Evolutionary conservation across 1,284 basidiomycete species (phyloP).

Genomic region (Ganoderma lingzhi): DNA sequence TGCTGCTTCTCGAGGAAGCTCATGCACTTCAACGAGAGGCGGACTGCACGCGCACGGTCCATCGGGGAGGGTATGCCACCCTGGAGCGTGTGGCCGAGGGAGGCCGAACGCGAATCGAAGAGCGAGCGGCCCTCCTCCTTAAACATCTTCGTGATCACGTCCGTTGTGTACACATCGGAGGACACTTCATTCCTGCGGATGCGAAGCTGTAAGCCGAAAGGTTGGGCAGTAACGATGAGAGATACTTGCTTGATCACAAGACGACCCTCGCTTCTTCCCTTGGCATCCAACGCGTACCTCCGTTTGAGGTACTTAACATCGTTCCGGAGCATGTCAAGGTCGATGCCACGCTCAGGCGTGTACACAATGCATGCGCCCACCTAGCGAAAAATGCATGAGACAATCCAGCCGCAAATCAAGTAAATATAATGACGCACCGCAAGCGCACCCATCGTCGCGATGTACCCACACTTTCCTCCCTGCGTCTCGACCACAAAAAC

Average conservation of each 20-base stretch:
- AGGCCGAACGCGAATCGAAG: slow-evolving; percentile 96
- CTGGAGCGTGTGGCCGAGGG: slow-evolving; percentile 96
- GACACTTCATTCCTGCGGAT: slow-evolving; percentile 81
- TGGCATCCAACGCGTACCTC: slow-evolving; percentile 86
- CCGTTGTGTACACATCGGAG: slow-evolving; percentile 91
- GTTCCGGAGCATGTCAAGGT: slow-evolving; percentile 79
- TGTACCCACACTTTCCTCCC: slow-evolving; percentile 95
- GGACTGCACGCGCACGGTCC: slow-evolving; percentile 91
- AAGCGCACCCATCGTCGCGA: slow-evolving; percentile 94
- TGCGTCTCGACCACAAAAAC: slow-evolving; percentile 99
- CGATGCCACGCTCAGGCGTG: slow-evolving; percentile 92
- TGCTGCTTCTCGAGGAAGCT: slow-evolving; percentile 91
- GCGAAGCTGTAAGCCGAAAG: not conserved
- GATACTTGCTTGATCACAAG: slow-evolving; percentile 82
- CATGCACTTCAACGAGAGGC: slow-evolving; percentile 93
- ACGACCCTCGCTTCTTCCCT: slow-evolving; percentile 92
- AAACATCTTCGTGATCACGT: slow-evolving; percentile 93
- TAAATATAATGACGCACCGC: slow-evolving; percentile 66
- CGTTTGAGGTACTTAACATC: slow-evolving; percentile 93
- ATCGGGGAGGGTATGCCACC: slow-evolving; percentile 94
- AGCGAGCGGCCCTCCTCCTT: slow-evolving; percentile 91
- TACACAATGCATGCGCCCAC: slow-evolving; percentile 94
- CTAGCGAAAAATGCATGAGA: slow-evolving; percentile 48
- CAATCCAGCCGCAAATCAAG: slow-evolving; percentile 5
- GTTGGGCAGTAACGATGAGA: not conserved